phyloP scores from a whole-genome alignment of 768 basidiomycete species.

The Guyanaporus albipodus region DNA sequence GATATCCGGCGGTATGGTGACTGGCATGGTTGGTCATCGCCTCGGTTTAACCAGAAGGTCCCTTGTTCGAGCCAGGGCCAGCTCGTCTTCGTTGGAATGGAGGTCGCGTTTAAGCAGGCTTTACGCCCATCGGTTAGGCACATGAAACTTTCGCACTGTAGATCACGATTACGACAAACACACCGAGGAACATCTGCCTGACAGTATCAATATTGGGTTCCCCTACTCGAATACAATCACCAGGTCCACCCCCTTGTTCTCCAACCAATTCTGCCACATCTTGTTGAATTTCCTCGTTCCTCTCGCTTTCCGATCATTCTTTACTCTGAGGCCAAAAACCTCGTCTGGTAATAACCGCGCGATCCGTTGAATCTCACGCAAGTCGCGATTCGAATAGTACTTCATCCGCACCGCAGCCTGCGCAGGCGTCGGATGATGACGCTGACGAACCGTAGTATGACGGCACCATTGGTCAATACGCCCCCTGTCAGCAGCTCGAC shows the following conservation, averaged over 20 bases:
- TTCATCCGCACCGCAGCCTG: constrained; percentile 34
- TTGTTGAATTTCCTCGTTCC: constrained; percentile 29
- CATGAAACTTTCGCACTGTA: no score
- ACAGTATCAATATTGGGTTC: background rate
- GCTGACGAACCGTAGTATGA: constrained; percentile 16
- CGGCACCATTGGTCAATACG: background rate
- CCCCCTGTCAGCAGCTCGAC: background rate
- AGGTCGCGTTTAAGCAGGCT: no score
- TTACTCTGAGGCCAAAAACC: constrained; percentile 26
- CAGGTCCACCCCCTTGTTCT: constrained; percentile 32
- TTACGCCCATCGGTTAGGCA: no score
- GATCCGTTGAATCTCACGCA: constrained; percentile 40
- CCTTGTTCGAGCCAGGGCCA: constrained; percentile 23
- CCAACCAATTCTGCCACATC: constrained; percentile 40
- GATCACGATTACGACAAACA: background rate
- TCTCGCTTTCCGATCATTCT: constrained; percentile 2
- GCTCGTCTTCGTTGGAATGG: no score
- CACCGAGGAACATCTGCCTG: background rate
- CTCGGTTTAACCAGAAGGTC: constrained; percentile 60
- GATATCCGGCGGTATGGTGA: constrained; percentile 35
- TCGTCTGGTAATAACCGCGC: constrained; percentile 38
- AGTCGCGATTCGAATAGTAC: constrained; percentile 36
- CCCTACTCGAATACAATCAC: constrained; percentile 33
- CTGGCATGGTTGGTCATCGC: constrained; percentile 84
- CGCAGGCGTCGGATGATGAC: constrained; percentile 30